Base-by-base conservation (phyloP, 345 rosid genomes). In the Pistacia integerrima region DNA sequence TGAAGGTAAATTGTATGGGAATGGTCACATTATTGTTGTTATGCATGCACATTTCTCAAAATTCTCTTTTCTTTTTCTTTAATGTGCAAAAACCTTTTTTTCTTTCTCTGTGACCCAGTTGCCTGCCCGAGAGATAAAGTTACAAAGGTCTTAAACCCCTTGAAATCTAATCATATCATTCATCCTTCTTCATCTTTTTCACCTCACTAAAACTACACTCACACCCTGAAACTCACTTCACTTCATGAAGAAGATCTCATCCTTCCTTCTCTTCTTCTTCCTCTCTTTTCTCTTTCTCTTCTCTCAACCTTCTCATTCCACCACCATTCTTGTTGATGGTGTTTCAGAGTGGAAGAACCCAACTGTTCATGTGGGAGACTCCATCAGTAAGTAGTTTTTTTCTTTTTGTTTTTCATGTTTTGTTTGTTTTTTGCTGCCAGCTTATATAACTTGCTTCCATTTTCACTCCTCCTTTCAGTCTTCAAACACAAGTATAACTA, bases 401-500 rank as follows among this genome's bases (percentile, higher is more conserved):
- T 30, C 2, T 30, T 30, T 30, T 30, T 30, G 33, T 2, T 30
- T 6, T 70, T 48, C 48, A 4, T 20, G 4, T 64, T 61, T 2
- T 35, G 56, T 5, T 1, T 35, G 0, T 14, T 77, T 77, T 54
- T 63, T 48, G 52, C 64, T 44, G 35, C 67, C 46, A 46, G 68
- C 64, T 65, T 69, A 51, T 76, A 13, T 81, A 35, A 18, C 25
- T 63, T 54, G 9, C 20, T 20, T 28, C 18, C 41, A 16, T 8
- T 62, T 17, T 6, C 13, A 22, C 0, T 38, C n/a, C 12, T 54
- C 4, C 17, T 54, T 14, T 38, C 88, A 95, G 99, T 89, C 80
- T 95, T 93, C 93, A 90, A 83, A 72, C 97, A 89, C 85, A 89
- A 90, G 91, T 79, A 89, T 67, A 85, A 79, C 82, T 82, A 86